phyloP scores from a whole-genome alignment of 192 early-diverging fungal species.

The Backusella psychrophila region DNA sequence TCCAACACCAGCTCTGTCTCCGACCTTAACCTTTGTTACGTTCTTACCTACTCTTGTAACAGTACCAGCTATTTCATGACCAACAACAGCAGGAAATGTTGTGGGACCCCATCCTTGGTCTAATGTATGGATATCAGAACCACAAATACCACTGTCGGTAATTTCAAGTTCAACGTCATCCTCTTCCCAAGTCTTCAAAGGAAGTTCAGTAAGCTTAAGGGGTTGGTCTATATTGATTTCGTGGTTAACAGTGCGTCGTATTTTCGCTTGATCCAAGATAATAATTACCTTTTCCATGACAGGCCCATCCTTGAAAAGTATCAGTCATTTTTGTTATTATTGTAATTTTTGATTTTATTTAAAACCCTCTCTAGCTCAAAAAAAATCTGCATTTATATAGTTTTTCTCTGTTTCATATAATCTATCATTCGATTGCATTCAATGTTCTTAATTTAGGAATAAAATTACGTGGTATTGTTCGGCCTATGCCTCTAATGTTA shows the following conservation, averaged over 20 bases:
- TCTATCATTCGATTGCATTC: too few relatives aligned
- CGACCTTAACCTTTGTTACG: constrained; percentile 41
- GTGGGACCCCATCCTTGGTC: not conserved
- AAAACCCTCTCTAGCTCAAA: too few relatives aligned
- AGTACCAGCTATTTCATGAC: constrained; percentile 53
- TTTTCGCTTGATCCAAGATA: not conserved
- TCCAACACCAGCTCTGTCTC: constrained; percentile 59
- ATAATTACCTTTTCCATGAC: constrained; percentile 16
- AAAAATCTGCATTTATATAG: too few relatives aligned
- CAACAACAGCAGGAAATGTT: constrained; percentile 21
- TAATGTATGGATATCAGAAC: constrained; percentile 70
- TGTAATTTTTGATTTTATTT: too few relatives aligned
- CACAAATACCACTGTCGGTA: constrained; percentile 73
- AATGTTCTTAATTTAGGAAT: too few relatives aligned
- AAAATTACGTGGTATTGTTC: too few relatives aligned
- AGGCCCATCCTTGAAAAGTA: constrained; percentile 26
- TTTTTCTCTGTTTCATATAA: too few relatives aligned
- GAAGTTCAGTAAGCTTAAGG: not conserved
- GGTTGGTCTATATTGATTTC: not conserved
- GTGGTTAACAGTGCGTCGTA: not conserved
- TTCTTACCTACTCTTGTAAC: constrained; percentile 37
- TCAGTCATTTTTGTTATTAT: constrained; percentile 15
- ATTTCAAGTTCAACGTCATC: constrained; percentile 49
- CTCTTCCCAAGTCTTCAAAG: constrained; percentile 12
- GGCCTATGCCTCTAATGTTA: too few relatives aligned